These are phyloP conservation scores for Oidiodendron maius DNA, from an alignment of 495 filamentous ascomycete genomes.

Conservation along the genomic window DNA sequence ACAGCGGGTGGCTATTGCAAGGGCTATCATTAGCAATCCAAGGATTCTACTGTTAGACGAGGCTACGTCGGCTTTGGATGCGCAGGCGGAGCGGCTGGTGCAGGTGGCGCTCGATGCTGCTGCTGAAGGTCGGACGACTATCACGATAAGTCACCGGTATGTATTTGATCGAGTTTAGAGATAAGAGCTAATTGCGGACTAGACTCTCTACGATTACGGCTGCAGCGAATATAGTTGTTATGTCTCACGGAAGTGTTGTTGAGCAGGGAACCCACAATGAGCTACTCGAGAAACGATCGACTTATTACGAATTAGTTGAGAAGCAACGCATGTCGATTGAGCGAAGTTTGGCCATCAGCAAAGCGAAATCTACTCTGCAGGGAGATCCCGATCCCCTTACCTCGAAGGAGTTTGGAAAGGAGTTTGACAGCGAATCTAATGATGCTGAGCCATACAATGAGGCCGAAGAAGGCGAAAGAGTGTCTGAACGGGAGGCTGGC, in stretches of 20 bases:
- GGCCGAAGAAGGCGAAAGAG: background rate
- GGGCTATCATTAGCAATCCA: conserved; percentile 41
- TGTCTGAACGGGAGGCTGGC: background rate
- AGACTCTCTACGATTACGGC: conserved; percentile 38
- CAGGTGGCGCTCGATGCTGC: conserved; percentile 34
- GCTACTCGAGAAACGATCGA: conserved; percentile 31
- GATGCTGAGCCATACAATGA: conserved; percentile 27
- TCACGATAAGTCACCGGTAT: conserved; percentile 56
- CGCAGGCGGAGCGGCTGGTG: conserved; percentile 43
- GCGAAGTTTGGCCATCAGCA: conserved; percentile 45
- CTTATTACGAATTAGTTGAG: conserved; percentile 8
- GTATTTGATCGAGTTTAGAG: too few species aligned
- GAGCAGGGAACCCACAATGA: conserved; percentile 47
- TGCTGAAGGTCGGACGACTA: conserved; percentile 37
- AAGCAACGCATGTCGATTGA: conserved; percentile 36
- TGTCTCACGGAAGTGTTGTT: conserved; percentile 47
- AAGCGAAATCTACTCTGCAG: background rate
- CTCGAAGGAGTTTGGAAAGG: conserved; percentile 26
- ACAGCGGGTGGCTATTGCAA: conserved; percentile 57
- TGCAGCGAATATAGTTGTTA: conserved; percentile 55
- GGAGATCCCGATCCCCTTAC: conserved; percentile 44
- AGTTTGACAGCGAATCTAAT: conserved; percentile 46
- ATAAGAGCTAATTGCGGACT: too few species aligned
- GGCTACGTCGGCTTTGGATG: conserved; percentile 38
- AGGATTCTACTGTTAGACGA: conserved; percentile 47